These are phyloP conservation scores for Yamadazyma mexicana DNA, from an alignment of 1,139 yeast species.

Conservation along the genomic window DNA sequence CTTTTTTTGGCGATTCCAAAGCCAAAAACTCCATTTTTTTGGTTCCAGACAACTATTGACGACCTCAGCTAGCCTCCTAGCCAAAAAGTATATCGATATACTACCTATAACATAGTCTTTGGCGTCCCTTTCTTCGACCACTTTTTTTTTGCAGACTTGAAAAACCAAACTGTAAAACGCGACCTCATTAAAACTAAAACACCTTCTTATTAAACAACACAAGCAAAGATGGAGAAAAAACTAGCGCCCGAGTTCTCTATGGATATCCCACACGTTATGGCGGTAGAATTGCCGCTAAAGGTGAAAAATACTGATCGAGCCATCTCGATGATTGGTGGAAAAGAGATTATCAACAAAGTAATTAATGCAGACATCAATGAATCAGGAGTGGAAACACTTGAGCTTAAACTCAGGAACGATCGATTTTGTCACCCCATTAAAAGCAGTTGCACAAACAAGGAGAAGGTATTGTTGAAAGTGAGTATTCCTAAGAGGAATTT, in stretches of 20 bases:
- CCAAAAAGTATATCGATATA: no score
- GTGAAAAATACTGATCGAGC: slow-evolving; percentile 68
- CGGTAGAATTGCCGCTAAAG: slow-evolving; percentile 78
- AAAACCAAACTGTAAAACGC: no score
- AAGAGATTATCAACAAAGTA: slow-evolving; percentile 42
- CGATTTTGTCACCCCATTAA: slow-evolving; percentile 81
- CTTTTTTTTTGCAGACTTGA: no score
- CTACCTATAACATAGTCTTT: no score
- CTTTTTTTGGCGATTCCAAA: slow-evolving; percentile 12
- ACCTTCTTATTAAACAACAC: neutral
- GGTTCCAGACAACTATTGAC: no score
- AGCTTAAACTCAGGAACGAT: slow-evolving; percentile 65
- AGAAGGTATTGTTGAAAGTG: slow-evolving; percentile 68
- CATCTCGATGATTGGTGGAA: slow-evolving; percentile 76
- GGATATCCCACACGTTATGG: slow-evolving; percentile 73
- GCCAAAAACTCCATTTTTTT: no score
- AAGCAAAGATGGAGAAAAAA: neutral
- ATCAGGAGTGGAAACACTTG: slow-evolving; percentile 33
- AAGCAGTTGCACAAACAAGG: slow-evolving; percentile 51
- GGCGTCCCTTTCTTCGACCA: no score
- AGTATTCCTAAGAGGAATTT: slow-evolving; percentile 59
- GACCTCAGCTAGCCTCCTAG: no score
- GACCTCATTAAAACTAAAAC: neutral
- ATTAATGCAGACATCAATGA: slow-evolving; percentile 23
- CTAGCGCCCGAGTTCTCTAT: slow-evolving; percentile 55